These are phyloP conservation scores for Pichia deserticola DNA, from an alignment of 805 yeast genomes.

Conservation along the genomic window DNA sequence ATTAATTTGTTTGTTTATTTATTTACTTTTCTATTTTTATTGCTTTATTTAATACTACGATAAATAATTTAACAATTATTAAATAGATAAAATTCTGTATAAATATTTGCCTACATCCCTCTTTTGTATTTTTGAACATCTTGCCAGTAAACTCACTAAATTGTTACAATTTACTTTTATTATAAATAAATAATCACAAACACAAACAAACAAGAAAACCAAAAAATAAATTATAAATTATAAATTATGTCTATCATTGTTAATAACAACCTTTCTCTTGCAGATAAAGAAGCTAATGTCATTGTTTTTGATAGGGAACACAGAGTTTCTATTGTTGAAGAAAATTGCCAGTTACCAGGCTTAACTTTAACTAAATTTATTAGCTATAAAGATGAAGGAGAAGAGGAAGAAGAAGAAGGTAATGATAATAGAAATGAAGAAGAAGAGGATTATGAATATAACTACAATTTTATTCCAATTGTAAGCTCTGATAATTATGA, in stretches of 20 bases:
- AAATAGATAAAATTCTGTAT: too few relatives aligned
- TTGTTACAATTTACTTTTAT: too few relatives aligned
- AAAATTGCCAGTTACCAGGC: background rate
- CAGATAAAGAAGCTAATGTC: conserved; percentile 3
- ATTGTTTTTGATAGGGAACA: conserved; percentile 6
- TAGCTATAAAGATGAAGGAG: conserved; percentile 5
- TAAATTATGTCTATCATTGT: conserved; percentile 6
- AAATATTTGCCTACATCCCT: too few relatives aligned
- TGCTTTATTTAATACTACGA: too few relatives aligned
- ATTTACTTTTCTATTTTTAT: too few relatives aligned
- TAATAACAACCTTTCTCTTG: conserved; percentile 6
- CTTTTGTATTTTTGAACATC: too few relatives aligned
- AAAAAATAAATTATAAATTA: background rate
- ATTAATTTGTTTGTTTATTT: too few relatives aligned
- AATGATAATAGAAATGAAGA: background rate
- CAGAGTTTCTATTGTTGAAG: conserved; percentile 2
- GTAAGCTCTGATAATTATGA: conserved; percentile 7
- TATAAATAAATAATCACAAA: too few relatives aligned
- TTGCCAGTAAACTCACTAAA: too few relatives aligned
- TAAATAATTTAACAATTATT: too few relatives aligned
- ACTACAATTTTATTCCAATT: conserved; percentile 4
- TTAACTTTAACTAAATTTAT: conserved; percentile 2
- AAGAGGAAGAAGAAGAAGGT: background rate
- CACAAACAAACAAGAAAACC: background rate
- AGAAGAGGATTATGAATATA: background rate